Percentiles rank a stretch among this genome's conserved stretches.
These are phyloP conservation scores for Tricholoma bakamatsutake DNA, from an alignment of 768 basidiomycete species.

Conservation along the genomic window DNA sequence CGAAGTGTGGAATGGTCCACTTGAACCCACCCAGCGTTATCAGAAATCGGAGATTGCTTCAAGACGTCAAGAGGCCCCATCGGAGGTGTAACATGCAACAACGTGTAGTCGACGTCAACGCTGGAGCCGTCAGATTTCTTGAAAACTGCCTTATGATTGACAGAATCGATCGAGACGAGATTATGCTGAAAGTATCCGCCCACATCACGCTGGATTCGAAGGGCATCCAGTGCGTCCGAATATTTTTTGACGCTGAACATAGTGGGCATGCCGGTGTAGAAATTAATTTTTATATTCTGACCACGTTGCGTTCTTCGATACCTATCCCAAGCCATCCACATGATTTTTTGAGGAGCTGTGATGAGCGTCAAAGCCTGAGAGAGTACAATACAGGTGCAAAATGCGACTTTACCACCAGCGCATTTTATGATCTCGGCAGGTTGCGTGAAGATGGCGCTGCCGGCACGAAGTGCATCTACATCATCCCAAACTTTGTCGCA, in stretches of 20 bases:
- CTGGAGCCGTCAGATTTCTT: conserved; percentile 67
- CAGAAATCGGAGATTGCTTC: conserved; percentile 71
- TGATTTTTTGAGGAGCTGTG: conserved; percentile 82
- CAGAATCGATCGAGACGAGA: conserved; percentile 65
- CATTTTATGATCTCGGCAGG: conserved; percentile 92
- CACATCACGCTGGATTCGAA: conserved; percentile 76
- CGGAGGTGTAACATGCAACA: conserved; percentile 85
- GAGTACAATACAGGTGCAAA: not conserved
- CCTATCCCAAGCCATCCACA: conserved; percentile 96
- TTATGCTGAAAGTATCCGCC: conserved; percentile 81
- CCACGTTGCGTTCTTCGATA: conserved; percentile 56
- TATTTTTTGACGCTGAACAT: conserved; percentile 99
- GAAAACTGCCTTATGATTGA: conserved; percentile 80
- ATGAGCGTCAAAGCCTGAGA: not conserved
- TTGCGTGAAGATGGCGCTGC: conserved; percentile 92
- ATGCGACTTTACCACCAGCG: conserved; percentile 58
- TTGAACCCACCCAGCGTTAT: conserved; percentile 84
- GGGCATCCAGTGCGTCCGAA: conserved; percentile 73
- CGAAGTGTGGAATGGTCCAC: conserved; percentile 79
- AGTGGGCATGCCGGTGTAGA: conserved; percentile 86
- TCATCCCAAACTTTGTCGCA: conserved; percentile 88
- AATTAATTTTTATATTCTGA: conserved; percentile 59
- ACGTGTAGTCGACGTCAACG: conserved; percentile 69
- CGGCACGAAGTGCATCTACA: conserved; percentile 67
- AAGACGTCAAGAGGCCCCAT: conserved; percentile 86